Evolutionary conservation across 768 basidiomycete genomes (phyloP).

Genomic region (Xanthoconium purpureum): DNA sequence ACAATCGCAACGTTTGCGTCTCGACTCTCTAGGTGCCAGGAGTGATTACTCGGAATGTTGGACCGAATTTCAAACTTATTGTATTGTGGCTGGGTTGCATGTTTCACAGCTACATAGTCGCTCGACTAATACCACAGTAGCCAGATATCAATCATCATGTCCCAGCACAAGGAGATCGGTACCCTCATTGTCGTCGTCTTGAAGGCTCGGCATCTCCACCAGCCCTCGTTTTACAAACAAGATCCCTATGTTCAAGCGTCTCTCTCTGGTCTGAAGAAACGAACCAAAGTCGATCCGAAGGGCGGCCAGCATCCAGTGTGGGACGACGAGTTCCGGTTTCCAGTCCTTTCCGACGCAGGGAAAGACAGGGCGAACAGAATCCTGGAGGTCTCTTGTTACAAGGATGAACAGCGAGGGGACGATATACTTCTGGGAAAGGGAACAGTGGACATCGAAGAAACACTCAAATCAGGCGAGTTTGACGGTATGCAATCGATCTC

Average conservation of each 20-base stretch:
- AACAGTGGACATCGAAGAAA: slow-evolving; percentile 71
- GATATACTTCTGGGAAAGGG: slow-evolving; percentile 76
- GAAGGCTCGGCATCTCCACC: slow-evolving; percentile 83
- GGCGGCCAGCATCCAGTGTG: slow-evolving; percentile 94
- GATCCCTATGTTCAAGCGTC: slow-evolving; percentile 76
- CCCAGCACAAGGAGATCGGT: slow-evolving; percentile 54
- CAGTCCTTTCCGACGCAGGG: slow-evolving; percentile 58
- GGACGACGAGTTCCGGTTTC: slow-evolving; percentile 85
- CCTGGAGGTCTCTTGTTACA: slow-evolving; percentile 74
- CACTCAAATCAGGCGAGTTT: slow-evolving; percentile 82
- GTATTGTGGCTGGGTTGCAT: no score
- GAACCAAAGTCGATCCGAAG: slow-evolving; percentile 71
- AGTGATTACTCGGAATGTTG: no score
- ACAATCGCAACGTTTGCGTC: no score
- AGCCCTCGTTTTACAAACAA: slow-evolving; percentile 86
- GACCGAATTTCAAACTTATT: no score
- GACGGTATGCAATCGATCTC: slow-evolving; percentile 63
- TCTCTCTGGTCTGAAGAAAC: slow-evolving; percentile 59
- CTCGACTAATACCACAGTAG: no score
- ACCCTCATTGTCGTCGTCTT: slow-evolving; percentile 83
- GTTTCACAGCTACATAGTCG: no score
- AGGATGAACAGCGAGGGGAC: slow-evolving; percentile 69
- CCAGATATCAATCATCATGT: slow-evolving; percentile 13
- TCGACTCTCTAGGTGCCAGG: no score
- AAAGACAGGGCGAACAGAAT: slow-evolving; percentile 47